A percentile compares a stretch with the other conserved stretches of the same genome.
phyloP scores from a whole-genome alignment of 805 yeast genomes.

The Komagataella mondaviorum region DNA sequence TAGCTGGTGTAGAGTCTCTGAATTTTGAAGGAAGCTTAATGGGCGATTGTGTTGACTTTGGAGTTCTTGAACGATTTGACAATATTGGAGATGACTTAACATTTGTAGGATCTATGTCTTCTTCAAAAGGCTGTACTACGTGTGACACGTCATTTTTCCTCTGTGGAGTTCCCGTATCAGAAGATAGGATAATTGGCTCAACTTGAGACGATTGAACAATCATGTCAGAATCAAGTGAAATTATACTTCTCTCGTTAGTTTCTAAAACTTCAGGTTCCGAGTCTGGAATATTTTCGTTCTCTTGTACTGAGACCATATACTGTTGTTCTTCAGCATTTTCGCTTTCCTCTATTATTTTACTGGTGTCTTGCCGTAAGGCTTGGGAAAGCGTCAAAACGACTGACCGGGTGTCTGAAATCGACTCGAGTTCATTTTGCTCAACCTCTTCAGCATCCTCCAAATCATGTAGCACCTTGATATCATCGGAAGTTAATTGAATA shows the following conservation, averaged over 20 bases:
- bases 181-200: background rate
- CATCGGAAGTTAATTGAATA: background rate
- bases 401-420: slow-evolving; percentile 10
- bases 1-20: background rate
- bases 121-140: background rate
- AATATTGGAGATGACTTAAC: background rate
- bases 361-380: background rate
- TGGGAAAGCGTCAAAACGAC: background rate
- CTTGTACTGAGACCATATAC: background rate
- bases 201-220: background rate
- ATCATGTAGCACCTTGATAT: slow-evolving; percentile 1
- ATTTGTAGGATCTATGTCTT: background rate
- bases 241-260: background rate
- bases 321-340: background rate
- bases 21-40: background rate
- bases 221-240: background rate
- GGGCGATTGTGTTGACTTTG: background rate
- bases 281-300: background rate
- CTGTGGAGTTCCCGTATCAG: background rate
- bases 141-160: background rate
- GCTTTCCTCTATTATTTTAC: background rate
- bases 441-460: slow-evolving; percentile 15
- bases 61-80: background rate
- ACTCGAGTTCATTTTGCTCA: slow-evolving; percentile 22
- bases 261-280: background rate